phyloP scores from a whole-genome alignment of 2,329 filamentous ascomycete species.

The Sphaerulina musiva region DNA sequence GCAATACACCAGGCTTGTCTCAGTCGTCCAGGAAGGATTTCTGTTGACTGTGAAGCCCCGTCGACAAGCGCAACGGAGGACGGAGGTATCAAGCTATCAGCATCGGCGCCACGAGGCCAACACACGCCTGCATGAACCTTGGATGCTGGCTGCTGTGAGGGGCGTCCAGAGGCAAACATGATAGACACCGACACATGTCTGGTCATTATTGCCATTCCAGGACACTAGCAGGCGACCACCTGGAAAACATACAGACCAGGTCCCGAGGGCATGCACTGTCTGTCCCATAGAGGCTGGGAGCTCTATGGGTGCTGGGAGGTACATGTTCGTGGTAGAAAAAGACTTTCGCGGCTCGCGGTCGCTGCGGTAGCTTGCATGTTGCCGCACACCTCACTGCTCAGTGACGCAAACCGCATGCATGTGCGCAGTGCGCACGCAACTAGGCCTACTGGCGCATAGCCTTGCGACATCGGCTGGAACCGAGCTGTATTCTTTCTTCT shows the following conservation, averaged over 20 bases:
- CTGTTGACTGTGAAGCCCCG: neutral
- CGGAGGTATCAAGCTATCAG: neutral
- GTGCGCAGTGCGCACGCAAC: neutral
- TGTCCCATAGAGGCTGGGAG: neutral
- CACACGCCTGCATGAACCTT: neutral
- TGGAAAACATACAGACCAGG: neutral
- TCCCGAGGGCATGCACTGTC: neutral
- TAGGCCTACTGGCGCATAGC: neutral
- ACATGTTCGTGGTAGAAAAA: neutral
- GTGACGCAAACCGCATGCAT: constrained; percentile 1
- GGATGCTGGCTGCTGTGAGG: neutral
- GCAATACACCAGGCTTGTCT: no score
- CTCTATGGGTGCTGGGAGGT: neutral
- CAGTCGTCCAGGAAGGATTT: no score
- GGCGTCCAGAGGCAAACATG: neutral
- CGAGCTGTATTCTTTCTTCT: neutral
- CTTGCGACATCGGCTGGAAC: neutral
- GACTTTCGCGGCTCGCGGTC: neutral
- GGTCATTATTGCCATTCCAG: neutral
- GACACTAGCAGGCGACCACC: neutral
- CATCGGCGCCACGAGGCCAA: neutral
- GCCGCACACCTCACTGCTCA: neutral
- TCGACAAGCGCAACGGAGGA: neutral
- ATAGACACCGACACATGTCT: no score
- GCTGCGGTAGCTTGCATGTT: neutral